A percentile compares a stretch with the other conserved stretches of the same genome.
Evolutionary conservation across 2,329 filamentous ascomycete genomes (phyloP).

Genomic region (Ceratocystis papillata): DNA sequence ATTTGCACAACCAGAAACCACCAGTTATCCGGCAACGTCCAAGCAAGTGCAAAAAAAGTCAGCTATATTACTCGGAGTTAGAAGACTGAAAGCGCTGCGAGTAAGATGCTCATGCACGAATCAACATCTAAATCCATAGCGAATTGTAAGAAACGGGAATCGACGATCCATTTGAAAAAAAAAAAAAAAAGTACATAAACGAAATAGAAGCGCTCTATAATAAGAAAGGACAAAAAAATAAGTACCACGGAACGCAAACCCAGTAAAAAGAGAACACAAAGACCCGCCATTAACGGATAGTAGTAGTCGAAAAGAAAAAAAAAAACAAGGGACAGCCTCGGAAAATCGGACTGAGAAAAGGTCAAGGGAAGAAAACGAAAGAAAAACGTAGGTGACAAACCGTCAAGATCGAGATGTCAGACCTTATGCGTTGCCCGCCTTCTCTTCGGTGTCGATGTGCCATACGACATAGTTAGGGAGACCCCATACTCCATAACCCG

Average conservation of each 20-base stretch:
- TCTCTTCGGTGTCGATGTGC: conserved; percentile 96
- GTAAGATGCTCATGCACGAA: too few species aligned
- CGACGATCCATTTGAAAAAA: neutral
- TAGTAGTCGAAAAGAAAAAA: neutral
- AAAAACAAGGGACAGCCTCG: neutral
- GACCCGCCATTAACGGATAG: neutral
- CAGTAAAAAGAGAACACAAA: neutral
- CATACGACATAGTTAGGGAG: conserved; percentile 97
- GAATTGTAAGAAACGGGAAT: neutral
- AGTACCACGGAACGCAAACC: neutral
- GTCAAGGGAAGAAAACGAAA: conserved; percentile 10
- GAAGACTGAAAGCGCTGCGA: too few species aligned
- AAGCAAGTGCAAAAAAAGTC: too few species aligned
- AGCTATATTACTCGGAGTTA: too few species aligned
- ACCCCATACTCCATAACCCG: conserved; percentile 83
- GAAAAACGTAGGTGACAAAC: neutral
- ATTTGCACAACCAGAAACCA: too few species aligned
- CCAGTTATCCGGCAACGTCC: too few species aligned
- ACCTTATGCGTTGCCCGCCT: conserved; percentile 60
- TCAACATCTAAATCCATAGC: too few species aligned
- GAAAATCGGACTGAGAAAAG: conserved; percentile 7
- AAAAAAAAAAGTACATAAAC: neutral
- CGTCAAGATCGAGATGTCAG: neutral
- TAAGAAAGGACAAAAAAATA: conserved; percentile 6
- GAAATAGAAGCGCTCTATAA: conserved; percentile 4